A percentile compares a stretch with the other conserved stretches of the same genome.
Evolutionary conservation across 495 filamentous ascomycete species (phyloP).

Genomic region (Tuber aestivum): DNA sequence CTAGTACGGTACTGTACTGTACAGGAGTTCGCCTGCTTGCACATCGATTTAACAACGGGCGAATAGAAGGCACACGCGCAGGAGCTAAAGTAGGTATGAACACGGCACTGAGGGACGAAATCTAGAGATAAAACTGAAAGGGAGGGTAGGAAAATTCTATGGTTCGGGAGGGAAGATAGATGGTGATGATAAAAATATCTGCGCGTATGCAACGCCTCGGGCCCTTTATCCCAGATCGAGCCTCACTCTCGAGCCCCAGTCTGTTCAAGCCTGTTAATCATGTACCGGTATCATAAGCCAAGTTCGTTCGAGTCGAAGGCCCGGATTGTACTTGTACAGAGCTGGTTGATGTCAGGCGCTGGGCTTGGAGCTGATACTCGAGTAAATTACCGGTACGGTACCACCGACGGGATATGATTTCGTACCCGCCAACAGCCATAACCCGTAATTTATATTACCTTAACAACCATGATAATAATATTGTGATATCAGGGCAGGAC

Average conservation of each 20-base stretch:
- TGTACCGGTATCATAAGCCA: too few relatives aligned
- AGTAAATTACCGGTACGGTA: too few relatives aligned
- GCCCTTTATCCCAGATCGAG: not conserved
- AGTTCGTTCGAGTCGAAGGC: not conserved
- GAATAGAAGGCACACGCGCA: not conserved
- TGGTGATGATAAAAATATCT: not conserved
- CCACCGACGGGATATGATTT: too few relatives aligned
- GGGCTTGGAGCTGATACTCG: not conserved
- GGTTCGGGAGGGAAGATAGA: not conserved
- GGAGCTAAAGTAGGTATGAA: not conserved
- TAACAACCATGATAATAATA: not conserved
- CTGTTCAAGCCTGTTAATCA: not conserved
- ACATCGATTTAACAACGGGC: not conserved
- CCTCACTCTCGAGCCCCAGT: not conserved
- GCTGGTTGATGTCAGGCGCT: not conserved
- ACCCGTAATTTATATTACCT: not conserved
- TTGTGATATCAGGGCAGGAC: not conserved
- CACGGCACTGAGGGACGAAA: not conserved
- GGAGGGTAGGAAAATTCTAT: not conserved
- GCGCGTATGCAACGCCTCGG: too few relatives aligned
- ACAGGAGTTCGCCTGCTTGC: not conserved
- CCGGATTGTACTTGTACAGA: not conserved
- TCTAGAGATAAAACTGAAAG: not conserved
- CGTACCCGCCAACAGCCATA: too few relatives aligned
- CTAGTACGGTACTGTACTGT: too few relatives aligned